Conservation (phyloP, 1,139 yeast species). For the Scheffersomyces titani region DNA sequence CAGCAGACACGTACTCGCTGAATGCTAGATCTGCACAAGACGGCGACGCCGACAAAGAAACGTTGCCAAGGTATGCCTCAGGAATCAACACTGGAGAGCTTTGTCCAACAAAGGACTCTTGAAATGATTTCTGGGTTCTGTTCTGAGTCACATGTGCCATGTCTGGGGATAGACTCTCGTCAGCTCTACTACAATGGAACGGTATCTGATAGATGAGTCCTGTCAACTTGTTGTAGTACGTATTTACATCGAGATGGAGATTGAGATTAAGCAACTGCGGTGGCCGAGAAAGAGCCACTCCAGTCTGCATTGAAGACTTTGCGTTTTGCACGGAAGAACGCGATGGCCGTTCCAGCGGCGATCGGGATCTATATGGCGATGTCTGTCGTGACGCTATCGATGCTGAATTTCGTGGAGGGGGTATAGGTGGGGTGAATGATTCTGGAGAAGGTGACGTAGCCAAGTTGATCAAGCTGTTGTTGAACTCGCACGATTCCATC, state of each 20-base stretch:
- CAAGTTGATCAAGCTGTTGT: constrained; percentile 16
- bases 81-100: constrained; percentile 2
- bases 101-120: not conserved
- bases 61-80: not conserved
- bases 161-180: not conserved
- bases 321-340: not conserved
- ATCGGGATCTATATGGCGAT: not conserved
- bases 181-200: not conserved
- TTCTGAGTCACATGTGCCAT: not conserved
- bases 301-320: not conserved
- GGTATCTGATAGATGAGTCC: constrained; percentile 1
- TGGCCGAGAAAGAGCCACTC: not conserved
- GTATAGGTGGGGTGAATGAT: not conserved
- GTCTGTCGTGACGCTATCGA: not conserved
- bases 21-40: not conserved
- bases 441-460: constrained; percentile 1
- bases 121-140: not conserved
- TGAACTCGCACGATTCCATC: constrained; percentile 27
- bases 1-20: not conserved
- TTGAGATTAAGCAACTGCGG: not conserved
- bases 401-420: not conserved
- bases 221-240: constrained; percentile 9
- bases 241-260: constrained; percentile 8
- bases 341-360: not conserved
- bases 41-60: not conserved